These are phyloP conservation scores for Globisporangium cystogenes DNA, from an alignment of 352 stramenopile species.

Conservation along the genomic window DNA sequence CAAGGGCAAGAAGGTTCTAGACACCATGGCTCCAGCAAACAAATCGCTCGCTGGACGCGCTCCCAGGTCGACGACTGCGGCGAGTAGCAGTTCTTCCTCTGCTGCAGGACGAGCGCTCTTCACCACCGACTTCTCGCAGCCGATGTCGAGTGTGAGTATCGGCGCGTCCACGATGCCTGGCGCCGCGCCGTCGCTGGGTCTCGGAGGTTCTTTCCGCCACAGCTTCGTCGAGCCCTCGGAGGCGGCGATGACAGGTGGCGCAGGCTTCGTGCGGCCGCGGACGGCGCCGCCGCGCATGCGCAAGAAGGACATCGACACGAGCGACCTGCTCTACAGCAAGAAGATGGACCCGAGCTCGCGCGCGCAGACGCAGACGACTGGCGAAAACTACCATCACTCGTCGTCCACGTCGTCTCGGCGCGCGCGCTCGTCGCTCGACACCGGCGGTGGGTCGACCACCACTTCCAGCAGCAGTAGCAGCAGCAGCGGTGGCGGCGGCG, in stretches of 20 bases:
- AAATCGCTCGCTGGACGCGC: constrained; percentile 12
- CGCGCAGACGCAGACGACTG: constrained; percentile 21
- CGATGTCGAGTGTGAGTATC: neutral
- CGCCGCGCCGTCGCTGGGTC: neutral
- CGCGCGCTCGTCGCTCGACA: constrained; percentile 30
- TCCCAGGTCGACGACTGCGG: constrained; percentile 4
- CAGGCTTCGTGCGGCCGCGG: constrained; percentile 16
- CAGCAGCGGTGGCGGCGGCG: neutral
- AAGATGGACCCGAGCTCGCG: constrained; percentile 23
- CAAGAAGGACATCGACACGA: constrained; percentile 38
- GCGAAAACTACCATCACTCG: constrained; percentile 12
- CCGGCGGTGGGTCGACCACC: constrained; percentile 3
- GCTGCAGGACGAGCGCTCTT: constrained; percentile 8
- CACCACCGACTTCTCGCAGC: constrained; percentile 9
- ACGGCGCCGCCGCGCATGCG: constrained; percentile 32
- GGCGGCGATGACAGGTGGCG: neutral
- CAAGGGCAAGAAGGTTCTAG: constrained; percentile 1
- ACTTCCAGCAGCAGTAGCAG: constrained; percentile 1
- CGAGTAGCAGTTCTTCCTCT: neutral
- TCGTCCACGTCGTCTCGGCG: constrained; percentile 20
- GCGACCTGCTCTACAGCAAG: constrained; percentile 37
- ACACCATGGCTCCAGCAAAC: constrained; percentile 8
- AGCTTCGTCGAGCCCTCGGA: constrained; percentile 1
- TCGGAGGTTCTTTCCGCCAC: constrained; percentile 7
- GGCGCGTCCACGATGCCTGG: neutral